These are phyloP conservation scores for Sarocladium kiliense DNA, from an alignment of 2,329 filamentous ascomycete genomes.

Conservation along the genomic window DNA sequence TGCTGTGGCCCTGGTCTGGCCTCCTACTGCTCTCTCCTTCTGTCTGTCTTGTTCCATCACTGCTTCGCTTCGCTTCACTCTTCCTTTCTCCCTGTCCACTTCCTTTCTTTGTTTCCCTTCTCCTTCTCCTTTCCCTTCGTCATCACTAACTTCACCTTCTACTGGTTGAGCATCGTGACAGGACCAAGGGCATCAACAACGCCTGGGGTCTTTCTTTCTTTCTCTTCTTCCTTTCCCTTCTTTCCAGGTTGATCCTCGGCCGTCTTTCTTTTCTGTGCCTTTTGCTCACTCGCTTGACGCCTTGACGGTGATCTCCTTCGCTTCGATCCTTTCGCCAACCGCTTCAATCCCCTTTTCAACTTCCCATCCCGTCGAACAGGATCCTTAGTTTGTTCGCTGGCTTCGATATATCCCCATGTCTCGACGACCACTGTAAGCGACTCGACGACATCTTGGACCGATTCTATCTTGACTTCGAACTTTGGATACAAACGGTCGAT, in stretches of 20 bases:
- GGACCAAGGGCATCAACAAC: constrained; percentile 1
- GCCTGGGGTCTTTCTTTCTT: constrained; percentile 13
- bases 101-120: constrained; percentile 7
- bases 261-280: constrained; percentile 26
- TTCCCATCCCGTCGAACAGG: constrained; percentile 3
- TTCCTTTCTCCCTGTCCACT: neutral
- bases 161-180: neutral
- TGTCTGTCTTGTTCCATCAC: neutral
- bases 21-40: neutral
- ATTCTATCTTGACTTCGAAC: neutral
- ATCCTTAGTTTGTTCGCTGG: neutral
- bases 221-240: constrained; percentile 19
- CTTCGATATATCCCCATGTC: constrained; percentile 17
- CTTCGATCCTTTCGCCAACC: constrained; percentile 6
- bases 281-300: constrained; percentile 10
- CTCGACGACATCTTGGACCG: constrained; percentile 8
- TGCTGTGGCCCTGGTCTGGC: neutral
- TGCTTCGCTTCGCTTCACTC: constrained; percentile 7
- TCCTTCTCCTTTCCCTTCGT: constrained; percentile 7
- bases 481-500: neutral
- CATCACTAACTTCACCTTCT: constrained; percentile 1
- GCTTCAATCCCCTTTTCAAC: neutral
- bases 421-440: neutral
- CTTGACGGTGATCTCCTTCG: constrained; percentile 11
- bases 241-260: constrained; percentile 52